Evolutionary conservation across 2,329 filamentous ascomycete genomes (phyloP).

Genomic region (Fusarium sarcochroum): DNA sequence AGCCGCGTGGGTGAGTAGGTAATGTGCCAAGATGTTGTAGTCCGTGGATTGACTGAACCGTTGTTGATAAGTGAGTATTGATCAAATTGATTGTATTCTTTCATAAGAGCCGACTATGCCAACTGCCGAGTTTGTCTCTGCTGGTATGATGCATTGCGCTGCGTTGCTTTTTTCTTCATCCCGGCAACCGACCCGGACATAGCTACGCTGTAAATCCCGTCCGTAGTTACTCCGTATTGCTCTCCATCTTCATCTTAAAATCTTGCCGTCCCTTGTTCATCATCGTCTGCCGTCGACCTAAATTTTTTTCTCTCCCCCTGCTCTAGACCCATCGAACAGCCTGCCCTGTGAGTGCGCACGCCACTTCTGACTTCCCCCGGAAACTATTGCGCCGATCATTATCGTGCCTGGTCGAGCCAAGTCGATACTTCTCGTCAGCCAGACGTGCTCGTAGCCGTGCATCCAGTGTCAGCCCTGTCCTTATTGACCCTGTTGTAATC

Average conservation of each 20-base stretch:
- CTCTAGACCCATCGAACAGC: slow-evolving; percentile 28
- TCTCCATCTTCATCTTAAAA: slow-evolving; percentile 43
- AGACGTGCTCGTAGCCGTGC: slow-evolving; percentile 47
- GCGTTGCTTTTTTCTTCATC: slow-evolving; percentile 37
- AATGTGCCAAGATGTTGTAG: slow-evolving; percentile 9
- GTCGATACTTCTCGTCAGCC: slow-evolving; percentile 43
- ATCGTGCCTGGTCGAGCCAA: slow-evolving; percentile 46
- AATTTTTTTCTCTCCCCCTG: slow-evolving; percentile 34
- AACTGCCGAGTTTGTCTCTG: slow-evolving; percentile 23
- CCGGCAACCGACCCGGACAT: slow-evolving; percentile 18
- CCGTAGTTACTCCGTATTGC: slow-evolving; percentile 26
- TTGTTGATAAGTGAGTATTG: slow-evolving; percentile 32
- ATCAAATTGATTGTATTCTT: slow-evolving; percentile 22
- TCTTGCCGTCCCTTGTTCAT: slow-evolving; percentile 30
- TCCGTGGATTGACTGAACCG: slow-evolving; percentile 1
- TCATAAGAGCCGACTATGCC: slow-evolving; percentile 2
- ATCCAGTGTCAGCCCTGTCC: slow-evolving; percentile 49
- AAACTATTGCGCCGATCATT: slow-evolving; percentile 49
- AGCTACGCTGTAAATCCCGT: slow-evolving; percentile 28
- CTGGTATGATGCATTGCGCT: slow-evolving; percentile 2
- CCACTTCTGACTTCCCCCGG: slow-evolving; percentile 45
- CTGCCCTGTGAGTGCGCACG: slow-evolving; percentile 41
- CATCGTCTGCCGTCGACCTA: slow-evolving; percentile 27
- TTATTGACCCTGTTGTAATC: slow-evolving; percentile 42
- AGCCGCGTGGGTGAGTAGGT: slow-evolving; percentile 24